Base-by-base conservation (phyloP, 768 basidiomycete species). In the Daedaleopsis sinensis region DNA sequence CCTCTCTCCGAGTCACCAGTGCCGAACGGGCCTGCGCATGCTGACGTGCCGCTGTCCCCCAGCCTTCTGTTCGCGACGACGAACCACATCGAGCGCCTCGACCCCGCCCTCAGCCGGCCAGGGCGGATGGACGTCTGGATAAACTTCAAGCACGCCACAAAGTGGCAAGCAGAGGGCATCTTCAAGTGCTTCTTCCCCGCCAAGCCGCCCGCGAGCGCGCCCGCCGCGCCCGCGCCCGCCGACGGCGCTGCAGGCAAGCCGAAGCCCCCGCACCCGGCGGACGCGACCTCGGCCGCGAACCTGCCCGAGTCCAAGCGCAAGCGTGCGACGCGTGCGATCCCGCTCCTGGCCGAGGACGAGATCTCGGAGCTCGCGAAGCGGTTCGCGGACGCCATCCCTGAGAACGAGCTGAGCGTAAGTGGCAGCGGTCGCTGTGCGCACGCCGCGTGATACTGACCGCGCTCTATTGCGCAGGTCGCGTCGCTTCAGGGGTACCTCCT, bases 81-180 rank as follows among this genome's bases (percentile, higher is more conserved):
- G 13, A 97, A 97, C 76, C 94, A 96, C 71, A 93, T 94, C 67
- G 93, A 96, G 71, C 88, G 93, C 49, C 82, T 97, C 37, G 94
- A 97, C 74, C 93, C 90, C 52, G 93, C 93, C 5, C 82, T 96
- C 38, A 91, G 87, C 72, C 85, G 93, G 21, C 91, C 94, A 32
- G 94, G 94, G 59, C 90, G 91, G 49, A 93, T 93, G 90, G 93
- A 94, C 68, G 88, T 96, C 16, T 94, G 92, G 92, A 83, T 95
- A 43, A 92, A 93, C 78, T 94, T 94, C 76, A 88, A 89, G 54
- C 88, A 94, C 69, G 92, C 93, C 6, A 93, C 91, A 9, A 94
- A 92, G 73, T 94, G 91, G 91, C 93, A 94, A 70, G 93, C 93
- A 15, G 92, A 93, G 74, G 92, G 91, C 54, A 91, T 94, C 71